phyloP scores from a whole-genome alignment of 441 rosid genomes.

The Eutrema salsugineum region DNA sequence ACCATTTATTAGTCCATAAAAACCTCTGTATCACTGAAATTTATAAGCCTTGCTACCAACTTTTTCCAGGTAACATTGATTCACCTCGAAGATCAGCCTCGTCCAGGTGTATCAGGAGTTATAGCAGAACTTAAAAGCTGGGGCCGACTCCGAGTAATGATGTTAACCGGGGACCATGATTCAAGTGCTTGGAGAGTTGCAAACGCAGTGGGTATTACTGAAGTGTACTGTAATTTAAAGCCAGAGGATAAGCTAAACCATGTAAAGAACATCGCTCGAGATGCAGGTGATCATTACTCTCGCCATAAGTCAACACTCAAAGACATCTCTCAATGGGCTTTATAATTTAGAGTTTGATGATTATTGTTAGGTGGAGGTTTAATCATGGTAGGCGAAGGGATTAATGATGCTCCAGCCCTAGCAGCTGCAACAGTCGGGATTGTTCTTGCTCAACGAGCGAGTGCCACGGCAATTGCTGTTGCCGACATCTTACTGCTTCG shows the following conservation, averaged over 20 bases:
- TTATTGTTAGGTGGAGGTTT: slow-evolving; percentile 78
- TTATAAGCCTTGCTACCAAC: slow-evolving; percentile 9
- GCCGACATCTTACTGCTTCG: slow-evolving; percentile 77
- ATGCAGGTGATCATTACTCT: slow-evolving; percentile 45
- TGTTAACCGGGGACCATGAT: slow-evolving; percentile 94
- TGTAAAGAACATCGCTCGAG: slow-evolving; percentile 66
- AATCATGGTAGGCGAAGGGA: slow-evolving; percentile 96
- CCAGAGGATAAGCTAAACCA: slow-evolving; percentile 93
- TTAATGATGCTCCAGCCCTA: slow-evolving; percentile 94
- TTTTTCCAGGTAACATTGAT: slow-evolving; percentile 67
- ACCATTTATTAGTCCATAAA: background rate
- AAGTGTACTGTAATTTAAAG: slow-evolving; percentile 79
- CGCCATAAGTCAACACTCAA: background rate
- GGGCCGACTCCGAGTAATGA: slow-evolving; percentile 70
- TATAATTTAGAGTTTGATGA: background rate
- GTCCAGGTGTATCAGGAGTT: slow-evolving; percentile 74
- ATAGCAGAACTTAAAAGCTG: slow-evolving; percentile 55
- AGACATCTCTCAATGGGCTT: background rate
- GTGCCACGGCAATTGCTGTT: slow-evolving; percentile 88
- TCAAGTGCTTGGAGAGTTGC: slow-evolving; percentile 97
- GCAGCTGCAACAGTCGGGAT: slow-evolving; percentile 97
- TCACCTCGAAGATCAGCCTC: slow-evolving; percentile 91
- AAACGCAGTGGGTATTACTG: slow-evolving; percentile 77
- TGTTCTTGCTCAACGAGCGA: slow-evolving; percentile 95
- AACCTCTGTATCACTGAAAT: background rate